Base-by-base conservation (phyloP, 768 basidiomycete species). In the Mycena albidolilacea region DNA sequence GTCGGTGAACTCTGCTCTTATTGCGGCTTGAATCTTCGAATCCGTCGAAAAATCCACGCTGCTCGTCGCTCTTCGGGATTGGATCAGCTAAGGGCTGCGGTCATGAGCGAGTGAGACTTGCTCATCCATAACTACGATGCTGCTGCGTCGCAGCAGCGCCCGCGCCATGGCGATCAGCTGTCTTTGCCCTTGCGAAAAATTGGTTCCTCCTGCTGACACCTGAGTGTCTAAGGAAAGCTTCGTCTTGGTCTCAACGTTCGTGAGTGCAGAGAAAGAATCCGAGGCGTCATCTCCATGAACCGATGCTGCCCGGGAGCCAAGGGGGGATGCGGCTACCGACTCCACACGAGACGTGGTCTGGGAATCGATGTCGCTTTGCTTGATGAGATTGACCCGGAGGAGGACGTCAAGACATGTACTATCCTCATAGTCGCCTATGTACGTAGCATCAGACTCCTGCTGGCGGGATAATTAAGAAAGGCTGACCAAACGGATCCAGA, bases 21-120 rank as follows among this genome's bases (percentile, higher is more conserved):
- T 97, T 0, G 96, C 93, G 38, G 89, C 85, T 79, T 97, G 96
- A 69, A 97, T 97, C 83, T 95, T 96, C 17, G 93, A 88, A 77
- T 97, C 96, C 48, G 96, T 96, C 9, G 90, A 91, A 77, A 95
- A 93, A 78, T 95, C 93, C 69, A 95, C 94, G 77, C 92, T 94
- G 67, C 92, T 93, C 14, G 94, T 95, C 15, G 95, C 95, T 76
- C 30, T 30, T 30, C 4, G 30, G 30, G 3, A 30, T 3, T 3
- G 3, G 4, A 30, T 30, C 30, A 30, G 30, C 3, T 30, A 30
- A 23, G 30, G 30, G 4, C 30, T 3, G 30, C 4, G 4, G 30
- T 30, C 30, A 30, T 30, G 30, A 30, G 30, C 30, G 30, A 30
- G 30, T 2, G 30, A 30, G 30, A 30, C 30, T 30, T 30, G 3